A percentile compares a stretch with the other conserved stretches of the same genome.
Evolutionary conservation across 345 rosid genomes (phyloP).

Genomic region (Euphorbia lathyris): DNA sequence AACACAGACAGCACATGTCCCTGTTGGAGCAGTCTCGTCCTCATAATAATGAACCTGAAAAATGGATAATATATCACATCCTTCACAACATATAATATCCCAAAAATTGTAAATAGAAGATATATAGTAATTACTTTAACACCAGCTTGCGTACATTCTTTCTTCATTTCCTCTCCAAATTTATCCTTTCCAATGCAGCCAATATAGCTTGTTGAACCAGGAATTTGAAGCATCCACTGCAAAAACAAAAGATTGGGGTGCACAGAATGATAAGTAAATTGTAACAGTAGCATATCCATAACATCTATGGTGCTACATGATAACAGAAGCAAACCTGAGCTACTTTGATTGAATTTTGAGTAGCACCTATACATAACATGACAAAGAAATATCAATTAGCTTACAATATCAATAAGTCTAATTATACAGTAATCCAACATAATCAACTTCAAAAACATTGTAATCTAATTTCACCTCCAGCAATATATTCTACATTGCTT

Average conservation of each 20-base stretch:
- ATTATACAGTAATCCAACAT: background rate
- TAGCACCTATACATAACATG: conserved; percentile 49
- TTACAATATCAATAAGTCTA: background rate
- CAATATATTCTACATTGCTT: conserved; percentile 55
- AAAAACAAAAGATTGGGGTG: background rate
- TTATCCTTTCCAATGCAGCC: conserved; percentile 96
- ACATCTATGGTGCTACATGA: background rate
- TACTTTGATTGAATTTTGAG: conserved; percentile 92
- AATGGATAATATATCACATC: conserved; percentile 1
- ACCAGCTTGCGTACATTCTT: conserved; percentile 63
- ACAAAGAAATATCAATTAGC: background rate
- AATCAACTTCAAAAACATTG: background rate
- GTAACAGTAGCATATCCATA: background rate
- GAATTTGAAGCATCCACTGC: conserved; percentile 97
- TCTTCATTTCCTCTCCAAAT: conserved; percentile 97
- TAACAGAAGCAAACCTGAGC: conserved; percentile 59
- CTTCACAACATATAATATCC: background rate
- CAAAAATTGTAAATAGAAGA: background rate
- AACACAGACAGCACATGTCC: conserved; percentile 96
- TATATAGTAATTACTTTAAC: conserved; percentile 50
- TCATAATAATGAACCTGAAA: conserved; percentile 75
- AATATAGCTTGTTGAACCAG: conserved; percentile 85
- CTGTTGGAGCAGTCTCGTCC: conserved; percentile 78
- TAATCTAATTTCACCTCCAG: conserved; percentile 51
- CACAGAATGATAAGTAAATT: background rate